Base-by-base conservation (phyloP, 208 protist genomes). In the Willaertia magna region DNA sequence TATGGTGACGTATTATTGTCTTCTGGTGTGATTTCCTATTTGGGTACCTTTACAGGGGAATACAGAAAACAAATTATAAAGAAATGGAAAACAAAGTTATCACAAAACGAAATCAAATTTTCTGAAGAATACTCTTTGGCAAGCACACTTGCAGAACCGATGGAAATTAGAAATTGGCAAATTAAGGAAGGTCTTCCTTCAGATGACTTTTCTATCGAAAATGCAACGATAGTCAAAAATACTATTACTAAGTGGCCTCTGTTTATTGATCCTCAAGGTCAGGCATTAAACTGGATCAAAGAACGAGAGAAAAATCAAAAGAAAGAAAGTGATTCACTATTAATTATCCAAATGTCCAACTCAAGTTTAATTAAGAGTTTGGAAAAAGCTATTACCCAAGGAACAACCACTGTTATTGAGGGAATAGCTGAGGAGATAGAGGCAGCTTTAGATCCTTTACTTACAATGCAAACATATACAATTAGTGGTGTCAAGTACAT, bases 281-380 rank as follows among this genome's bases (percentile, higher is more conserved):
- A 99, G 91, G 97, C 96, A 1, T 98, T 97, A 90, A 90, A 92
- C 84, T 99, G 97, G 97, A 96, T 99, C 87, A 95, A 96, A 61
- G 97, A 97, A 87, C 93, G 97, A 55, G 95, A 98, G 88, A 89
- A 90, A 46, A 88, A 95, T 81, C 93, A 95, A 89, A 95, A 97
- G 86, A 88, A 87, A 16, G 86, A 93, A 47, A 86, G 89, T 18
- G 42, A 74, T 12, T 48, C n/a, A 18, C 39, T 74, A 2, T 86
- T 99, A 85, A 93, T 98, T 75, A 91, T 98, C 34, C 94, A 94
- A 88, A 74, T 96, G 18, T 93, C 93, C 9, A 94, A 98, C 48
- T 86, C 95, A 46, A 97, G 94, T 83, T 95, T 95, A 91, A 93
- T 97, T 91, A 55, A 67, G 30, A 52, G 48, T 51, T 55, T 95